Evolutionary conservation across 2,329 filamentous ascomycete genomes (phyloP).

Genomic region (Aspergillus awamori): DNA sequence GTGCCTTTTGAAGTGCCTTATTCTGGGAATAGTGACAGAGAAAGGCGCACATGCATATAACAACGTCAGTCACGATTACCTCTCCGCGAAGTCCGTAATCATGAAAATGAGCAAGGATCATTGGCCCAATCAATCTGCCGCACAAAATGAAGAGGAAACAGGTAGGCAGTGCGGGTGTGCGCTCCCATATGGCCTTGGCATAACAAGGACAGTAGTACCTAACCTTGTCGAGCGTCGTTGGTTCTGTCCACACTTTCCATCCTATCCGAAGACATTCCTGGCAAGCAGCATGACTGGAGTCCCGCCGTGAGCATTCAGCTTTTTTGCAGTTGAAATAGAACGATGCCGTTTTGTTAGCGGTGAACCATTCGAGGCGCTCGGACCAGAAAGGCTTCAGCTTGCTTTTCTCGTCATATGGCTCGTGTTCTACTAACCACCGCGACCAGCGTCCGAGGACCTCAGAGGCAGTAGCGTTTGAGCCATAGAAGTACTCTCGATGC

Average conservation of each 20-base stretch:
- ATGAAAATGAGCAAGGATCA: background rate
- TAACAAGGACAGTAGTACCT: slow-evolving; percentile 12
- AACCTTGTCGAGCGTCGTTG: slow-evolving; percentile 5
- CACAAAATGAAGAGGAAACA: background rate
- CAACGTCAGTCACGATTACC: background rate
- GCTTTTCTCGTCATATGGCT: slow-evolving; percentile 13
- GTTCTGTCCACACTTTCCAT: slow-evolving; percentile 17
- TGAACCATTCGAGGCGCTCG: slow-evolving; percentile 12
- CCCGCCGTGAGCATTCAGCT: background rate
- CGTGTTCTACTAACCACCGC: slow-evolving; percentile 14
- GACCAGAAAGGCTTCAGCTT: slow-evolving; percentile 19
- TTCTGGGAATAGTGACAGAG: background rate
- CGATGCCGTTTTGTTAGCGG: slow-evolving; percentile 2
- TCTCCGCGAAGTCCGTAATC: background rate
- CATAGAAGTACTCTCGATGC: slow-evolving; percentile 1
- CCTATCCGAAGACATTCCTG: slow-evolving; percentile 18
- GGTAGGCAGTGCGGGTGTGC: background rate
- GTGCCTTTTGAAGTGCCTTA: background rate
- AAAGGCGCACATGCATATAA: background rate
- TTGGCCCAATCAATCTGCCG: background rate
- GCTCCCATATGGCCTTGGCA: background rate
- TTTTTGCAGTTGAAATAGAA: slow-evolving; percentile 11
- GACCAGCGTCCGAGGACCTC: slow-evolving; percentile 19
- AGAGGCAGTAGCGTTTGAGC: slow-evolving; percentile 3
- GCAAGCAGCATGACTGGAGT: slow-evolving; percentile 7